Evolutionary conservation across 768 basidiomycete genomes (phyloP).

Genomic region (Mycena indigotica): DNA sequence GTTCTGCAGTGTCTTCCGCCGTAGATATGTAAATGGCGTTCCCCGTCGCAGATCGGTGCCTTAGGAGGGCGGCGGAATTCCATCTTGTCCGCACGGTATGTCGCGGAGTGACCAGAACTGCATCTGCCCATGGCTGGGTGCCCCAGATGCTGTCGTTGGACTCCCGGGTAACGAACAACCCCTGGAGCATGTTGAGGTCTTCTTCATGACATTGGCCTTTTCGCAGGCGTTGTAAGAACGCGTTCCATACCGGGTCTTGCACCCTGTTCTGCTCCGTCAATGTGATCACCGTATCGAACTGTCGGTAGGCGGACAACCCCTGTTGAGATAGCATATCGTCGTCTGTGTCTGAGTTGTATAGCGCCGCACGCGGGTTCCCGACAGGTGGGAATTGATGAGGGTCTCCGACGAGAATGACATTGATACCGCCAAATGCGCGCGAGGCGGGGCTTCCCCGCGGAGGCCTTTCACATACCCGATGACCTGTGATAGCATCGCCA

Average conservation of each 20-base stretch:
- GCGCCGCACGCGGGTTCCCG: constrained; percentile 17
- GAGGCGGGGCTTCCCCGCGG: constrained; percentile 2
- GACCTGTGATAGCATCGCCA: constrained; percentile 25
- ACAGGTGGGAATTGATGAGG: constrained; percentile 53
- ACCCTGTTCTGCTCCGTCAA: constrained; percentile 40
- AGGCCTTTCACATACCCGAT: constrained; percentile 13
- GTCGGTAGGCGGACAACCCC: constrained; percentile 28
- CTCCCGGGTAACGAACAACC: constrained; percentile 14
- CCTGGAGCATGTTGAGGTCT: constrained; percentile 28
- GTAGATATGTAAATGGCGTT: background rate
- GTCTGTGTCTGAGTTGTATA: constrained; percentile 21
- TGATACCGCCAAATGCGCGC: constrained; percentile 39
- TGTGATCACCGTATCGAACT: constrained; percentile 37
- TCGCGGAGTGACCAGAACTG: background rate
- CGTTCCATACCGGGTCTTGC: constrained; percentile 32
- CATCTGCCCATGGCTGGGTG: background rate
- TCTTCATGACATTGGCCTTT: constrained; percentile 30
- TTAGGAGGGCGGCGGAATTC: background rate
- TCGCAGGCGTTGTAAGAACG: constrained; percentile 31
- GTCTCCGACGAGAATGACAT: constrained; percentile 43
- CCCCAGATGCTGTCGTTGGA: background rate
- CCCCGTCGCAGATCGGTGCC: background rate
- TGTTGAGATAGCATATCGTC: background rate
- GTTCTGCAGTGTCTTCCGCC: background rate
- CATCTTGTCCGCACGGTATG: background rate